These are phyloP conservation scores for Fusarium verrucosum DNA, from an alignment of 2,329 filamentous ascomycete species.

Conservation along the genomic window DNA sequence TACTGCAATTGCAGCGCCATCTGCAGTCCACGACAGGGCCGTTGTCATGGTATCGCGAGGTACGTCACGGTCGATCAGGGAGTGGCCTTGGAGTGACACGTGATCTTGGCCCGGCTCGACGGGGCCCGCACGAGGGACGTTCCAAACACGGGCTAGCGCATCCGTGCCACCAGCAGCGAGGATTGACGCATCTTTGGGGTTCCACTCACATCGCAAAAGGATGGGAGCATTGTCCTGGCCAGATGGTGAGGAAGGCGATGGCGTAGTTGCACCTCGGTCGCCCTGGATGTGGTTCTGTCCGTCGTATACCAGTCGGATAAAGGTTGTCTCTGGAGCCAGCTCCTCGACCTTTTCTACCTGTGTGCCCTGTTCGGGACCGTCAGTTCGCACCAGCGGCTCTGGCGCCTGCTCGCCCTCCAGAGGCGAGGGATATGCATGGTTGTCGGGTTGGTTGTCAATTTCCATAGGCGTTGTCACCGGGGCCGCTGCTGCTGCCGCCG, in stretches of 20 bases:
- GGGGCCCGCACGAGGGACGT: constrained; percentile 64
- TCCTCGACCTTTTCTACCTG: constrained; percentile 72
- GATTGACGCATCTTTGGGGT: constrained; percentile 69
- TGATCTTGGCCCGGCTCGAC: constrained; percentile 53
- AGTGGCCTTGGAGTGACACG: constrained; percentile 51
- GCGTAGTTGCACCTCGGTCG: constrained; percentile 47
- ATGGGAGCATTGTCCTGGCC: constrained; percentile 64
- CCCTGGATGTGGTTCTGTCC: constrained; percentile 48
- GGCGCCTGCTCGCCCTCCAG: constrained; percentile 65
- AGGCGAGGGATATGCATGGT: constrained; percentile 73
- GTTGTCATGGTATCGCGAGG: constrained; percentile 64
- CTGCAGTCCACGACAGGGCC: constrained; percentile 68
- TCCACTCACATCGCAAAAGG: constrained; percentile 75
- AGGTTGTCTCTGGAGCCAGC: constrained; percentile 67
- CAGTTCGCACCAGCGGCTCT: constrained; percentile 64
- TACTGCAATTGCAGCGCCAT: constrained; percentile 65
- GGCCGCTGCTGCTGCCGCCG: constrained; percentile 44
- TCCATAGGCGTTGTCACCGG: constrained; percentile 66
- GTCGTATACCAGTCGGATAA: constrained; percentile 64
- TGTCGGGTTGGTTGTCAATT: constrained; percentile 62
- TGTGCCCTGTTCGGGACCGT: constrained; percentile 70
- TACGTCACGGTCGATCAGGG: constrained; percentile 63
- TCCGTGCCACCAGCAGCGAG: constrained; percentile 75
- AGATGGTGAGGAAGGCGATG: constrained; percentile 50
- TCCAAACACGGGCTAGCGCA: constrained; percentile 76